phyloP scores from a whole-genome alignment of 495 filamentous ascomycete genomes.

The Penicillium psychrofluorescens region DNA sequence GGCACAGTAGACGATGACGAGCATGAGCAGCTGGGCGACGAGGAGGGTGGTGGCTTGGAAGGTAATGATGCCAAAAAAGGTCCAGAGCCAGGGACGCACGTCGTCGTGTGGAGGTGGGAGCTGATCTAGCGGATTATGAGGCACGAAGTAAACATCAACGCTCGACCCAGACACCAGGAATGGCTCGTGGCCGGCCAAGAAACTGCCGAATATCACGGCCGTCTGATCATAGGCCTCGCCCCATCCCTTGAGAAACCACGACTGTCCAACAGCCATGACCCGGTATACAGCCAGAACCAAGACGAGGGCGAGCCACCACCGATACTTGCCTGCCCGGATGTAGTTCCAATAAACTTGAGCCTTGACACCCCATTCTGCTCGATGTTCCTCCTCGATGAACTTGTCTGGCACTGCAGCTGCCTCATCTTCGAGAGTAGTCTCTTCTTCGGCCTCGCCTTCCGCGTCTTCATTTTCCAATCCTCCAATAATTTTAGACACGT shows the following conservation, averaged over 20 bases:
- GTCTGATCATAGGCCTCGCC: conserved; percentile 60
- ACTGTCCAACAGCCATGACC: conserved; percentile 49
- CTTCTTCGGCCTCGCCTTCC: conserved; percentile 26
- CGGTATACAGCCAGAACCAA: conserved; percentile 53
- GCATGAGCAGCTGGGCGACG: conserved; percentile 51
- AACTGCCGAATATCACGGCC: conserved; percentile 4
- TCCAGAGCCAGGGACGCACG: conserved; percentile 64
- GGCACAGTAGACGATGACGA: conserved; percentile 65
- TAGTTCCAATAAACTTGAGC: conserved; percentile 74
- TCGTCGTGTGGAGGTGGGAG: conserved; percentile 60
- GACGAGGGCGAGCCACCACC: conserved; percentile 62
- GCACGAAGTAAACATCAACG: conserved; percentile 15
- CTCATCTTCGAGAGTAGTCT: conserved; percentile 33
- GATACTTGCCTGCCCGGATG: conserved; percentile 65
- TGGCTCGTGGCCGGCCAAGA: conserved; percentile 1
- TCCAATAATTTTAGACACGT: conserved; percentile 9
- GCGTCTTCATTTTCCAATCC: conserved; percentile 19
- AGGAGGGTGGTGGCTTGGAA: conserved; percentile 48
- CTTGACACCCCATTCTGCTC: conserved; percentile 69
- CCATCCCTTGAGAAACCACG: conserved; percentile 83
- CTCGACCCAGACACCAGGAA: conserved; percentile 1
- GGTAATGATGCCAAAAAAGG: conserved; percentile 55
- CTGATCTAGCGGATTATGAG: conserved; percentile 38
- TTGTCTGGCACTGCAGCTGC: conserved; percentile 55
- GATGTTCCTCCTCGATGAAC: conserved; percentile 75